phyloP scores from a whole-genome alignment of 495 filamentous ascomycete genomes.

The Xylaria scruposa region DNA sequence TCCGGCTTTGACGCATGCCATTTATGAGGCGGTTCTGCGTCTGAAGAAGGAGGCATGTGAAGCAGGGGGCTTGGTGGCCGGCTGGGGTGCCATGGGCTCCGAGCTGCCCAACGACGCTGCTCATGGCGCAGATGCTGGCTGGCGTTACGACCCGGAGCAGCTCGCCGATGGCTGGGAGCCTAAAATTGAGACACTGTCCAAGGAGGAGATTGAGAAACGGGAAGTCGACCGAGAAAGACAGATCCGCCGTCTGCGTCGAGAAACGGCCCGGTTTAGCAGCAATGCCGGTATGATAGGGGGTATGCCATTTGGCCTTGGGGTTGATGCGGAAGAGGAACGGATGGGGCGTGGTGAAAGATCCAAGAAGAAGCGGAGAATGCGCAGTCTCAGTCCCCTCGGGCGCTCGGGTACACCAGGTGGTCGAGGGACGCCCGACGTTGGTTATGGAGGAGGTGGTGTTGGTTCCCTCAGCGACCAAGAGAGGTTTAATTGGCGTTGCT shows the following conservation, averaged over 20 bases:
- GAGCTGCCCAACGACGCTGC: slow-evolving; percentile 92
- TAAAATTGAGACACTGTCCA: slow-evolving; percentile 84
- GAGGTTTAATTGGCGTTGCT: slow-evolving; percentile 84
- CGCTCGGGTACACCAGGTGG: slow-evolving; percentile 70
- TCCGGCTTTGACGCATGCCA: slow-evolving; percentile 90
- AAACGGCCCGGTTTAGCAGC: slow-evolving; percentile 90
- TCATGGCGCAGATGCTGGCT: slow-evolving; percentile 79
- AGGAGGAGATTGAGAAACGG: slow-evolving; percentile 97
- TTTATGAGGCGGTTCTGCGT: slow-evolving; percentile 92
- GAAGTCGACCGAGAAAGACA: slow-evolving; percentile 94
- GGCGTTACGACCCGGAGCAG: slow-evolving; percentile 92
- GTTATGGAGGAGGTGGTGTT: slow-evolving; percentile 65
- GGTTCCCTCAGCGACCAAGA: slow-evolving; percentile 81
- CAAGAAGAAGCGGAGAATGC: slow-evolving; percentile 92
- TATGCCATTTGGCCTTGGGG: slow-evolving; percentile 67
- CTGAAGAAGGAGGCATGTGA: slow-evolving; percentile 97
- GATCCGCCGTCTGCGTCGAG: slow-evolving; percentile 81
- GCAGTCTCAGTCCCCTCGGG: slow-evolving; percentile 80
- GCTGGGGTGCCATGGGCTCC: slow-evolving; percentile 70
- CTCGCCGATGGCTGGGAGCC: slow-evolving; percentile 94
- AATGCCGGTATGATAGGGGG: slow-evolving; percentile 74
- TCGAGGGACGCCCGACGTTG: slow-evolving; percentile 77
- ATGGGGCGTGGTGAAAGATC: slow-evolving; percentile 88
- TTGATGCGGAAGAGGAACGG: slow-evolving; percentile 65
- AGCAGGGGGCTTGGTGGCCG: slow-evolving; percentile 77